Evolutionary conservation across 2,329 filamentous ascomycete species (phyloP).

Genomic region (Parasarocladium wereldwijsianum): DNA sequence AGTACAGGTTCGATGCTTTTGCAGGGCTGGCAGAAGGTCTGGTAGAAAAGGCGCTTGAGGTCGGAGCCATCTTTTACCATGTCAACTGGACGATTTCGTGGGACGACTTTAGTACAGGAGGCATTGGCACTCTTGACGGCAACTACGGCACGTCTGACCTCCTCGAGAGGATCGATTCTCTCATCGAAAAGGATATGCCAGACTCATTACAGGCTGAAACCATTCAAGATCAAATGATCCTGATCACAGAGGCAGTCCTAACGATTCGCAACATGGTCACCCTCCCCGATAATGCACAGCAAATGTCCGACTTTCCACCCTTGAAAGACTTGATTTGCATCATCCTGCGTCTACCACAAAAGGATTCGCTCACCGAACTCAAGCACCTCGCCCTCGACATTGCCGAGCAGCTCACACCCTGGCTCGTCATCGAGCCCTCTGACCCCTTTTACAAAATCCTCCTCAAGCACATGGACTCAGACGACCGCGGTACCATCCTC

Average conservation of each 20-base stretch:
- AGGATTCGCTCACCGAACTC: conserved; percentile 62
- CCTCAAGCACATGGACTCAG: conserved; percentile 45
- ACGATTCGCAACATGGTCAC: conserved; percentile 96
- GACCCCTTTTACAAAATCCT: conserved; percentile 72
- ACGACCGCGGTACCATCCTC: conserved; percentile 71
- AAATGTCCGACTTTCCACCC: conserved; percentile 59
- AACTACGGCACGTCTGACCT: conserved; percentile 35
- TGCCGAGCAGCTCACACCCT: conserved; percentile 78
- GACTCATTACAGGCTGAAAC: conserved; percentile 60
- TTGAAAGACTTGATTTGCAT: conserved; percentile 76
- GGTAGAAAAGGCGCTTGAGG: conserved; percentile 67
- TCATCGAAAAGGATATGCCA: conserved; percentile 43
- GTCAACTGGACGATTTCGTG: conserved; percentile 72
- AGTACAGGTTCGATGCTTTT: conserved; percentile 90
- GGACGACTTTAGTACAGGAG: conserved; percentile 36
- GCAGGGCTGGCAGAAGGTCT: conserved; percentile 77
- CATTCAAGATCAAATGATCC: conserved; percentile 55
- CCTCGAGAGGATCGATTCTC: conserved; percentile 52
- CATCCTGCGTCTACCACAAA: conserved; percentile 59
- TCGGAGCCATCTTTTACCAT: conserved; percentile 67
- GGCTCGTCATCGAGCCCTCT: conserved; percentile 53
- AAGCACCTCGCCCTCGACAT: conserved; percentile 88
- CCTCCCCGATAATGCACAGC: conserved; percentile 73
- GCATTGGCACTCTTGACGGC: conserved; percentile 28
- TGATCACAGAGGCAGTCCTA: conserved; percentile 73